Evolutionary conservation across 495 filamentous ascomycete species (phyloP).

Genomic region (Xylaria intraflava): DNA sequence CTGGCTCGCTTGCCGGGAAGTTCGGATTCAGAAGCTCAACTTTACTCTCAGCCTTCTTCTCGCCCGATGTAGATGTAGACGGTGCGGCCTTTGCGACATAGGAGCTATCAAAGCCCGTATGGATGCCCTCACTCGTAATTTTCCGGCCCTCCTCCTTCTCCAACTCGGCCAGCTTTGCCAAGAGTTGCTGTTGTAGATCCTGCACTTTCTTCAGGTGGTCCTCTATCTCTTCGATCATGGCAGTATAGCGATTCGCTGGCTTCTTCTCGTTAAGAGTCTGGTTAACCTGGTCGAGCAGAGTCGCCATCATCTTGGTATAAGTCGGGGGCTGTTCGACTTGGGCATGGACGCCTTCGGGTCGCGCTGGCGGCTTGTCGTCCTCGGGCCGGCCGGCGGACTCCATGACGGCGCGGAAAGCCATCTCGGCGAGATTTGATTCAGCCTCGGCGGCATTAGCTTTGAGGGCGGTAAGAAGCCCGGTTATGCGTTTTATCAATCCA

Average conservation of each 20-base stretch:
- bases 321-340: slow-evolving; percentile 66
- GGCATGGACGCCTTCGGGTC: slow-evolving; percentile 65
- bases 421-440: slow-evolving; percentile 63
- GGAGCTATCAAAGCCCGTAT: slow-evolving; percentile 86
- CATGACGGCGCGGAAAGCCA: slow-evolving; percentile 82
- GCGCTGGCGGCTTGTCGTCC: slow-evolving; percentile 69
- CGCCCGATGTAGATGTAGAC: slow-evolving; percentile 33
- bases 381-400: slow-evolving; percentile 57
- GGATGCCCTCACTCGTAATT: slow-evolving; percentile 88
- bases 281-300: slow-evolving; percentile 88
- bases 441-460: slow-evolving; percentile 61
- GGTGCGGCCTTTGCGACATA: slow-evolving; percentile 57
- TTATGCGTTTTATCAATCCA: slow-evolving; percentile 75
- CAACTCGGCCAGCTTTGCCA: slow-evolving; percentile 65
- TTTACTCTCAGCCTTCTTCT: slow-evolving; percentile 37
- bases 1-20: slow-evolving; percentile 19
- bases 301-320: slow-evolving; percentile 94
- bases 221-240: slow-evolving; percentile 68
- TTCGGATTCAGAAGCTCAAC: slow-evolving; percentile 81
- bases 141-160: slow-evolving; percentile 83
- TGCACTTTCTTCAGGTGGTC: slow-evolving; percentile 71
- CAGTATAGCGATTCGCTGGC: slow-evolving; percentile 56
- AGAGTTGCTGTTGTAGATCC: slow-evolving; percentile 66
- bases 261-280: slow-evolving; percentile 69
- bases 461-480: slow-evolving; percentile 63